phyloP scores from a whole-genome alignment of 805 yeast species.

The Spathaspora arborariae region DNA sequence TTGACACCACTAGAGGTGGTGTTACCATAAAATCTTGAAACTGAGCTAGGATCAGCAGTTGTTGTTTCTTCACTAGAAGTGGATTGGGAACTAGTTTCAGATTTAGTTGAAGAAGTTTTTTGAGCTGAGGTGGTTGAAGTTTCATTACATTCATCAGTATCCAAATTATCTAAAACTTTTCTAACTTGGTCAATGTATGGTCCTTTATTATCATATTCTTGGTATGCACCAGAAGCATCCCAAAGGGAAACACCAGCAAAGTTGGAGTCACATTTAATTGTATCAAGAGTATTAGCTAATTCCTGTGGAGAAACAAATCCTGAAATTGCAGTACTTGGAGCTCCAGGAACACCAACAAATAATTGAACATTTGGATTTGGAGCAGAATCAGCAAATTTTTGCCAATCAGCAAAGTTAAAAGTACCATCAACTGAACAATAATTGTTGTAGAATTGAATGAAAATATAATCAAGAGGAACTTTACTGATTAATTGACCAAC shows the following conservation, averaged over 20 bases:
- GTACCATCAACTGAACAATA: conserved; percentile 49
- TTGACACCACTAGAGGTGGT: conserved; percentile 3
- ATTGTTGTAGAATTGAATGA: conserved; percentile 88
- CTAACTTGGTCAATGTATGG: conserved; percentile 17
- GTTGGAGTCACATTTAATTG: conserved; percentile 14
- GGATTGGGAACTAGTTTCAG: neutral
- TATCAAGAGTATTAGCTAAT: conserved; percentile 14
- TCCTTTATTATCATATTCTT: conserved; percentile 10
- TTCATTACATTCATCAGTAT: conserved; percentile 5
- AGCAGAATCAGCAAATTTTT: conserved; percentile 54
- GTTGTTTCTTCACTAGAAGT: neutral
- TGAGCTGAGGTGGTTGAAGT: conserved; percentile 6
- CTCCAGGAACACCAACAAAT: conserved; percentile 70
- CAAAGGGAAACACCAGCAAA: conserved; percentile 36
- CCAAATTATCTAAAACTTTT: conserved; percentile 11
- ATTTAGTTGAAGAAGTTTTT: conserved; percentile 1
- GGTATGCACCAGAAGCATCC: conserved; percentile 29
- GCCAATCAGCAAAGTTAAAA: conserved; percentile 74
- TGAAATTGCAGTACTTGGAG: conserved; percentile 42
- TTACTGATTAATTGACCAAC: conserved; percentile 28
- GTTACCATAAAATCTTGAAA: conserved; percentile 1
- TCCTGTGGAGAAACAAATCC: conserved; percentile 35
- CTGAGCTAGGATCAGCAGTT: conserved; percentile 3
- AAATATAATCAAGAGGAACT: conserved; percentile 73
- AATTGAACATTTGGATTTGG: conserved; percentile 69